A percentile compares a stretch with the other conserved stretches of the same genome.
phyloP scores from a whole-genome alignment of 2,329 filamentous ascomycete species.

The Epichloe elymi region DNA sequence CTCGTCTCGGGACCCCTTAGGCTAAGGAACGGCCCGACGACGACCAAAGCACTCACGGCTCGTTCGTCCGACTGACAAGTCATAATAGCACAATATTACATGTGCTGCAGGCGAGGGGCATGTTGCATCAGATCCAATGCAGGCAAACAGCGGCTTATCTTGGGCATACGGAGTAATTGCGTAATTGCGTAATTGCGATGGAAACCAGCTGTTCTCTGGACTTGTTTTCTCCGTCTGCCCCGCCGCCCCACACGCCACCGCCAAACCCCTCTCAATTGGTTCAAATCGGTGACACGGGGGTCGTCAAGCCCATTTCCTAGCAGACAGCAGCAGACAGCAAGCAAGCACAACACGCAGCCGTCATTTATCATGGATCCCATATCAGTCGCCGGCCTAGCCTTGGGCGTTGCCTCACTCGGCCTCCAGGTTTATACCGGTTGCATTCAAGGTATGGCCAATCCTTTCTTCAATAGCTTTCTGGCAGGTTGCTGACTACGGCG shows the following conservation, averaged over 20 bases:
- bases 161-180: too few species aligned
- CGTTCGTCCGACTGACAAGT: too few species aligned
- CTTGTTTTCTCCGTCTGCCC: neutral
- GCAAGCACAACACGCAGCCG: neutral
- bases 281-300: too few species aligned
- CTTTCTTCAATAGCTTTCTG: neutral
- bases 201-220: neutral
- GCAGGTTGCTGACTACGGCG: neutral
- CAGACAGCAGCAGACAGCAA: neutral
- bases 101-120: too few species aligned
- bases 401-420: conserved; percentile 31
- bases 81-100: too few species aligned
- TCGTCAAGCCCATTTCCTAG: neutral
- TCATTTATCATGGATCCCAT: conserved; percentile 32
- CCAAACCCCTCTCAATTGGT: neutral
- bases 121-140: too few species aligned
- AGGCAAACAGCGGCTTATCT: too few species aligned
- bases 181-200: too few species aligned
- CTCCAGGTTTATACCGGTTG: conserved; percentile 33
- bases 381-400: conserved; percentile 27
- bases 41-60: neutral
- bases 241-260: neutral
- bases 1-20: neutral
- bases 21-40: neutral
- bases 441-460: conserved; percentile 23